Base-by-base conservation (phyloP, 345 rosid genomes). In the Sonneratia alba region DNA sequence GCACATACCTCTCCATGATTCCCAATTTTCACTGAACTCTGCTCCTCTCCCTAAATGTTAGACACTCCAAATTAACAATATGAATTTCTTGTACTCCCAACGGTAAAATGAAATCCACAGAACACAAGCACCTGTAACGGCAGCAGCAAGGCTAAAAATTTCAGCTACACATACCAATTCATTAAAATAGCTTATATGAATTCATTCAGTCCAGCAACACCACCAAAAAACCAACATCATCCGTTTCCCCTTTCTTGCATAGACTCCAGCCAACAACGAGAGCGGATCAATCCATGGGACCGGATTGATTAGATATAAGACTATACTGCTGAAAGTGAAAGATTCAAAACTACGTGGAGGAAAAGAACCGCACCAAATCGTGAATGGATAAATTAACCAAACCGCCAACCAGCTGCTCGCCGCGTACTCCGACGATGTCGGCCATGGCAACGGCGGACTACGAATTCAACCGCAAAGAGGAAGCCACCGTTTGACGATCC, bases 1-100 rank as follows among this genome's bases (percentile, higher is more conserved):
- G 96, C 94, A 68, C 99, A 95, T 70, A 81, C 75, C 48, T 95
- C 97, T 27, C 87, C 87, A 83, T 86, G 89, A 79, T 34, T 48
- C 9, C 56, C 56, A 45, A 37, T 40, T 34, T 27, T 19, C 24
- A 32, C 63, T 64, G 76, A 61, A 27, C 67, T 72, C 76, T 76
- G 74, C 79, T 67, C 84, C 71, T 79, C 85, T 24, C 67, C 83
- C 96, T 91, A 76, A 74, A 81, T 77, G 42, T 75, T 32, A 71
- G 21, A 69, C 55, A 57, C 57, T 67, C 55, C 36, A 27, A 55
- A 68, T 68, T 22, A 18, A 36, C 32, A 13, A 73, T 18, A 32
- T 27, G 66, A 12, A 77, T 48, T 61, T 21, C 21, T 13, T 3
- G 5, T 62, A 24, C 19, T 3, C 32, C 18, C 66, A 27, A 61